phyloP scores from a whole-genome alignment of 2,329 filamentous ascomycete genomes.

The Penicillium sp. region DNA sequence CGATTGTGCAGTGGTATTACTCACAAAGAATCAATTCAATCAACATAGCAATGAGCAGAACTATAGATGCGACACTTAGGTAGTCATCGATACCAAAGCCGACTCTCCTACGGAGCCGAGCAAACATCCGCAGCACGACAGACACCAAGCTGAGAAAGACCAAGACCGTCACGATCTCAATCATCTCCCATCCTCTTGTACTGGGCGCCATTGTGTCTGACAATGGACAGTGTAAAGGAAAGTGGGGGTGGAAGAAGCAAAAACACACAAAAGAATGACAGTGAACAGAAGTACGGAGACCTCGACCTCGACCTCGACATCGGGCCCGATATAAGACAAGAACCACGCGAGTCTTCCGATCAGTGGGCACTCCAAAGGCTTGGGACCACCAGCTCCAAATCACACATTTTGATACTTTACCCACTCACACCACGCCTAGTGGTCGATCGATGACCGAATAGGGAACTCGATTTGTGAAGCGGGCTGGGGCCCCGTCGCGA shows the following conservation, averaged over 20 bases:
- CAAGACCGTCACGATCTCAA: constrained; percentile 33
- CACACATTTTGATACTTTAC: not conserved
- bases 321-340: constrained; percentile 2
- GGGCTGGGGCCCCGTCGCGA: not conserved
- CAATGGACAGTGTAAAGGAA: constrained; percentile 3
- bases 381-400: constrained; percentile 1
- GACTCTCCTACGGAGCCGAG: constrained; percentile 31
- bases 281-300: not conserved
- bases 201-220: constrained; percentile 27
- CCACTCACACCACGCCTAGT: constrained; percentile 6
- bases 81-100: constrained; percentile 35
- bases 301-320: not conserved
- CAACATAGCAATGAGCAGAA: constrained; percentile 32
- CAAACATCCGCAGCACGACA: constrained; percentile 28
- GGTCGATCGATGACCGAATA: constrained; percentile 4
- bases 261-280: constrained; percentile 16
- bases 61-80: constrained; percentile 28
- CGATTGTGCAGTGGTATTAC: not conserved
- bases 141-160: constrained; percentile 29
- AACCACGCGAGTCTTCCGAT: not conserved
- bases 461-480: not conserved
- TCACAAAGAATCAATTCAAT: constrained; percentile 34
- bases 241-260: constrained; percentile 2
- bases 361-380: not conserved
- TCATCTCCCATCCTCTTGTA: constrained; percentile 30